Evolutionary conservation across 176 grass and related monocot genomes (phyloP).

Genomic region (Carex kokanica): DNA sequence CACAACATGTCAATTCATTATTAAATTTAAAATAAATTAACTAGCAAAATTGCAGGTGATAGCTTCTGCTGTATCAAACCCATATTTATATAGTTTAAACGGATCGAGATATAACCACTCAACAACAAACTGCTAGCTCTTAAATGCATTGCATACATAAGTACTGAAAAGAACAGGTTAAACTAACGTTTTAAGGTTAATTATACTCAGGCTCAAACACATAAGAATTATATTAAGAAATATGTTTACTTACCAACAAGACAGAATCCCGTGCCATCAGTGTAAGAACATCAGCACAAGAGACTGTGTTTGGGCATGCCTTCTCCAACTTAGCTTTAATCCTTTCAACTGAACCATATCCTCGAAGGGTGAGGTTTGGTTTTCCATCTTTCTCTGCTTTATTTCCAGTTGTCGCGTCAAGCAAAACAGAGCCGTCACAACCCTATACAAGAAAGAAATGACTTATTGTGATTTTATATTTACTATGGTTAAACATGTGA

Average conservation of each 20-base stretch:
- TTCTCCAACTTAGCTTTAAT: slow-evolving; percentile 59
- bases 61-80: too few species aligned
- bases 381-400: slow-evolving; percentile 61
- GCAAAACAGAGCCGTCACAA: slow-evolving; percentile 54
- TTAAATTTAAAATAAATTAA: too few species aligned
- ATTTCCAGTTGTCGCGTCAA: slow-evolving; percentile 44
- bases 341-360: slow-evolving; percentile 53
- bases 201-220: not conserved
- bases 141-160: too few species aligned
- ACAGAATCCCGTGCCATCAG: slow-evolving; percentile 64
- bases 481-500: too few species aligned
- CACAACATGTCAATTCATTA: too few species aligned
- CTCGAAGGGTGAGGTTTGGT: slow-evolving; percentile 55
- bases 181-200: not conserved
- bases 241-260: not conserved
- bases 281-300: slow-evolving; percentile 58
- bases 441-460: not conserved
- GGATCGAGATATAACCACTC: too few species aligned
- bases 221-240: not conserved
- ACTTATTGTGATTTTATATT: too few species aligned
- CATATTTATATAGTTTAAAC: too few species aligned
- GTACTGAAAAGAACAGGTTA: too few species aligned
- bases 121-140: too few species aligned
- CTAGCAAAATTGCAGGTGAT: too few species aligned
- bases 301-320: slow-evolving; percentile 51